Percentiles rank a stretch among this genome's conserved stretches.
Conservation (phyloP, 2,329 filamentous ascomycete species). For the Pyrenochaeta sp. region DNA sequence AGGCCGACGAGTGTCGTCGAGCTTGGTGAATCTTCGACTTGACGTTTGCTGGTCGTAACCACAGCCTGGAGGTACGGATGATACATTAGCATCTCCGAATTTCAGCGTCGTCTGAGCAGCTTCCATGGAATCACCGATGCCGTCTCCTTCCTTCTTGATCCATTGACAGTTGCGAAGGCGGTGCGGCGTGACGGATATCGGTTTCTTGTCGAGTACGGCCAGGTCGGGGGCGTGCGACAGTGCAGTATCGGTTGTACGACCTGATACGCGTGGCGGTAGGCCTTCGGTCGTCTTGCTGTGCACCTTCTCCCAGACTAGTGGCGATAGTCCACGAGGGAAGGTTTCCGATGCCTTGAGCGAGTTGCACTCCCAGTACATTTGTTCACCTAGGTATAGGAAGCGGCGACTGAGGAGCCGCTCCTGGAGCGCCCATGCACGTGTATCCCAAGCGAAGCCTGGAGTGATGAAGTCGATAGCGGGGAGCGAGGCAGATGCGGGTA, state of each 20-base stretch:
- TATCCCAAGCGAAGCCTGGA: slow-evolving; percentile 45
- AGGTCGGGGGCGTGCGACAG: neutral
- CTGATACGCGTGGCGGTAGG: neutral
- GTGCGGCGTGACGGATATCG: slow-evolving; percentile 2
- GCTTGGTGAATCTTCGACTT: too few species aligned
- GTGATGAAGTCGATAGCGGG: slow-evolving; percentile 21
- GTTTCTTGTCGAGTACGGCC: neutral
- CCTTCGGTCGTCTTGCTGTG: slow-evolving; percentile 29
- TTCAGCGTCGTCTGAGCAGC: slow-evolving; percentile 22
- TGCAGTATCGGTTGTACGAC: neutral
- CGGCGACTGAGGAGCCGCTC: slow-evolving; percentile 47
- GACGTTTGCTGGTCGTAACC: neutral
- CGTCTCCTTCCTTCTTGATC: slow-evolving; percentile 33
- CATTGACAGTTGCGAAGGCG: slow-evolving; percentile 30
- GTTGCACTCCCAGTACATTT: slow-evolving; percentile 51
- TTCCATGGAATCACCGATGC: slow-evolving; percentile 20
- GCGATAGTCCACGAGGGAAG: slow-evolving; percentile 44
- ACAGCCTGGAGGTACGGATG: neutral
- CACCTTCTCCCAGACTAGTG: slow-evolving; percentile 49
- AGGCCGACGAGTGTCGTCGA: too few species aligned
- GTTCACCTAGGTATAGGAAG: slow-evolving; percentile 43
- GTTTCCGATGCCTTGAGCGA: slow-evolving; percentile 48
- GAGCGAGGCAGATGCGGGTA: slow-evolving; percentile 20
- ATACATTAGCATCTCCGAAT: slow-evolving; percentile 5
- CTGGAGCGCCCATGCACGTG: slow-evolving; percentile 47